Evolutionary conservation across 2,329 filamentous ascomycete species (phyloP), one percentile per base, ranked within the genome.

Genomic region (Colletotrichum endophyticum): DNA sequence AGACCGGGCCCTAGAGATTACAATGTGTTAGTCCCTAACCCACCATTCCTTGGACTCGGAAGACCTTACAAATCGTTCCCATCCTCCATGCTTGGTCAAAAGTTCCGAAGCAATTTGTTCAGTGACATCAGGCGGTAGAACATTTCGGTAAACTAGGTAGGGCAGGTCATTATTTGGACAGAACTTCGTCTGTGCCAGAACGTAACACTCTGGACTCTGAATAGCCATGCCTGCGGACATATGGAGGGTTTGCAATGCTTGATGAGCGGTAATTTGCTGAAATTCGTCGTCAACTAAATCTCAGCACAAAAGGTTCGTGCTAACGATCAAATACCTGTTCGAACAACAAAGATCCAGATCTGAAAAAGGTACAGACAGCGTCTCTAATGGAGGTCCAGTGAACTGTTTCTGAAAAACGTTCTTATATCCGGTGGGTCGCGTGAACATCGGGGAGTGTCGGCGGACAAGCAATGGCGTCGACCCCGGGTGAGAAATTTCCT

Each of bases 331-430:
- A 8, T 49, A 0, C n/a, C n/a, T n/a, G 3, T 22, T 49, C 2
- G 44, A 49, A 12, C 11, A 11, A 0, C 0, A 49, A 4, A 22
- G 44, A 22, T 2, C 0, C n/a, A 49, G 44, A 22, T 11, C 1
- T 2, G n/a, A 8, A 19, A 0, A 19, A 44, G 16, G 39, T 44
- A 6, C 16, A 11, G 19, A n/a, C 19, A 44, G 16, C 19, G 22
- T 22, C 3, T 7, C 11, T 49, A n/a, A 22, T 5, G 6, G 44
- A 22, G 6, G 2, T 22, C 6, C 11, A 13, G 44, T 22, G n/a
- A n/a, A 22, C 11, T 22, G 6, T 22, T 22, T 8, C 6, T 12
- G 11, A 22, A 13, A 5, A 6, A n/a, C 19, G 0, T 49, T 22
- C 44, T 22, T 49, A 49, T 49, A 22, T 22, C 2, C 44, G n/a